Base-by-base conservation (phyloP, 768 basidiomycete species). In the Harrya chromipes region DNA sequence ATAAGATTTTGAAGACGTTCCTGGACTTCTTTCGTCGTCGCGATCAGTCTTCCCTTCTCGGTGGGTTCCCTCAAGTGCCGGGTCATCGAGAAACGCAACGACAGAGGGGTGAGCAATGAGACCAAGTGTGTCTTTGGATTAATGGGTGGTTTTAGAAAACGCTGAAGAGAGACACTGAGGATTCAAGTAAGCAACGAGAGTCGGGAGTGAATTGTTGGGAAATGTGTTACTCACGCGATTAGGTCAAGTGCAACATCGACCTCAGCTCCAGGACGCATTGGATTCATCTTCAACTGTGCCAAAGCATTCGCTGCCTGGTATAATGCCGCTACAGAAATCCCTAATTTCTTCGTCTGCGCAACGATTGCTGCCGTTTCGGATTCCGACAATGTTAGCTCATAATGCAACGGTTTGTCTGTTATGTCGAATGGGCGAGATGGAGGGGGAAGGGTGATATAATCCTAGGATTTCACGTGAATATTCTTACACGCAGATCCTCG, bases 271-370 rank as follows among this genome's bases (percentile, higher is more conserved):
- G 24, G 52, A 13, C 43, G 41, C 9, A 42, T 17, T 4, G 59
- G 59, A 40, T 61, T 61, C 52, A 60, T 54, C 50, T 52, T 60
- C 47, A 58, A 43, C 35, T 56, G 47, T 0, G 59, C 64, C 39
- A 64, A 44, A n/a, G 47, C 53, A 13, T 61, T 47, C 17, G 63
- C 61, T 10, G 63, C 64, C 1, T 61, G 50, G 29, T 64, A 55
- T 16, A 66, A 31, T 6, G 45, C 14, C 4, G 56, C 45, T 19
- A 58, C 17, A 1, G 62, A 42, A n/a, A 57, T 29, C 1, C 61
- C 55, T 6, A 50, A 12, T 26, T 44, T 40, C 16, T 52, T 60
- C 12, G 56, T 19, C 42, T 44, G 42, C 13, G 48, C 46, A 16
- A 53, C 23, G 1, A 64, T 40, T 19, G 51, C 52, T 6, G 48